Conservation (phyloP, 345 rosid genomes). For the Raphanus sativus region DNA sequence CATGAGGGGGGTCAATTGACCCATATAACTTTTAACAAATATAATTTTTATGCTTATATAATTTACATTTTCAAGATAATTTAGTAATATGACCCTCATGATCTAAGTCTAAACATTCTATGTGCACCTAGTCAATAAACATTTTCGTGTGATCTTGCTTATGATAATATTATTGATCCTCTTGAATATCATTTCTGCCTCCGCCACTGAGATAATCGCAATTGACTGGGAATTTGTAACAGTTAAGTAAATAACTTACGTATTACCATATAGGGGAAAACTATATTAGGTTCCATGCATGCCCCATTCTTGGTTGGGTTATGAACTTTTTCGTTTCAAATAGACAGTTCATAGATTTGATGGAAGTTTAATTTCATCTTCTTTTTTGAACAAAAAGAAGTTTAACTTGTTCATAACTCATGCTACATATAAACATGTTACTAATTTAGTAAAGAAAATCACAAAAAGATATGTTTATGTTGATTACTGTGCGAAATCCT, state of each 20-base stretch:
- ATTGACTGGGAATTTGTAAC: background rate
- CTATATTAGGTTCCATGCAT: background rate
- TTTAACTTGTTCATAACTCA: background rate
- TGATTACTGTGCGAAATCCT: background rate
- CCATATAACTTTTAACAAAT: background rate
- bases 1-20: background rate
- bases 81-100: background rate
- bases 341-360: background rate
- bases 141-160: background rate
- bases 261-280: background rate
- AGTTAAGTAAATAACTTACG: background rate
- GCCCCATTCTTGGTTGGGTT: background rate
- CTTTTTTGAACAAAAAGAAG: background rate
- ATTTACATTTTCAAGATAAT: background rate
- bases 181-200: background rate
- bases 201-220: background rate
- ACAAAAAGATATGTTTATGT: background rate
- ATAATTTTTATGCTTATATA: background rate
- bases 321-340: background rate
- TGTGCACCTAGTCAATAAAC: background rate
- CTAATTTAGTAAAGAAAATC: background rate
- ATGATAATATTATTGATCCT: background rate
- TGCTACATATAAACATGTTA: background rate
- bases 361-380: background rate
- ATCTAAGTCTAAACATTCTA: background rate